Conservation (phyloP, 106 monocot species). For the Platanthera guangdongensis region DNA sequence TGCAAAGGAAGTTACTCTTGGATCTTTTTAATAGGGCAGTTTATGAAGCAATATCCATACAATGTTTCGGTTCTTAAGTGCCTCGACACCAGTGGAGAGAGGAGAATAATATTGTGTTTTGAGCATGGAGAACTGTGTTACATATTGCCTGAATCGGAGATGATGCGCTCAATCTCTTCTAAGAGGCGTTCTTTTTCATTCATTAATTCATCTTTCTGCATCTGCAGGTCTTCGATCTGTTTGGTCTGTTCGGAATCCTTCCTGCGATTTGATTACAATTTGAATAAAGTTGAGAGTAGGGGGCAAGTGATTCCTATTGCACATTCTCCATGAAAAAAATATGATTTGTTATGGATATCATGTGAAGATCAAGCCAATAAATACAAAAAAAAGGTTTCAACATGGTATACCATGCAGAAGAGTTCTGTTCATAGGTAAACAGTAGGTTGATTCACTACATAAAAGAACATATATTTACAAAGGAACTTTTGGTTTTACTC, state of each 20-base stretch:
- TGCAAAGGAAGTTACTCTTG: not conserved
- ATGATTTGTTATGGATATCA: too few species aligned
- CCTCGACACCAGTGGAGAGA: not conserved
- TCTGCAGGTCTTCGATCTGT: slow-evolving; percentile 43
- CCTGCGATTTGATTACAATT: slow-evolving; percentile 18
- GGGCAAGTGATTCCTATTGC: not conserved
- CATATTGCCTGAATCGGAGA: slow-evolving; percentile 20
- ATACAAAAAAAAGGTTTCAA: too few species aligned
- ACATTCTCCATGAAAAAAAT: not conserved
- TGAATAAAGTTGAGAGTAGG: not conserved
- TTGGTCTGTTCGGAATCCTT: slow-evolving; percentile 56
- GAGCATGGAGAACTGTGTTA: not conserved
- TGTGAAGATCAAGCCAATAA: too few species aligned
- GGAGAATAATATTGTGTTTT: not conserved
- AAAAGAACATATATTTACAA: too few species aligned
- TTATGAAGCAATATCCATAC: not conserved
- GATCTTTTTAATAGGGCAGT: not conserved
- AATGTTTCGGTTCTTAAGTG: not conserved
- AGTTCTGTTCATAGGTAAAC: too few species aligned
- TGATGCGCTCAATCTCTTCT: slow-evolving; percentile 42
- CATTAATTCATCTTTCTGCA: slow-evolving; percentile 36
- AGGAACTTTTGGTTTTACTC: too few species aligned
- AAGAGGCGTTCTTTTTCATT: slow-evolving; percentile 32
- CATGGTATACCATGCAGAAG: too few species aligned
- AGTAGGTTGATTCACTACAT: too few species aligned